Percentiles rank a stretch among this genome's conserved stretches.
phyloP scores from a whole-genome alignment of 2,329 filamentous ascomycete genomes.

The Microdochium paspali region DNA sequence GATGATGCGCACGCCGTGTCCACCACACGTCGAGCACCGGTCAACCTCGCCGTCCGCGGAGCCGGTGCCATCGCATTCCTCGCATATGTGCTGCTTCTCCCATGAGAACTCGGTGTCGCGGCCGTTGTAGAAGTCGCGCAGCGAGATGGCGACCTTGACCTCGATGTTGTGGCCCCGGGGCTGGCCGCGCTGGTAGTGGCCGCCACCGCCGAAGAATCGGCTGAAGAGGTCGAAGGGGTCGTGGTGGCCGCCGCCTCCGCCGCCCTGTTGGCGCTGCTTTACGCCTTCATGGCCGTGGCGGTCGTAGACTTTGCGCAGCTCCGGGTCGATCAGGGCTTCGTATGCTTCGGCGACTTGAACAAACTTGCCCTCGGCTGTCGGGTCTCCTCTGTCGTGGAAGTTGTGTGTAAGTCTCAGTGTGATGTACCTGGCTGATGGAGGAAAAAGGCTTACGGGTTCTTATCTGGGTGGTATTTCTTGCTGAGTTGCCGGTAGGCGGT shows the following conservation, averaged over 20 bases:
- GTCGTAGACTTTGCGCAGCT: conserved; percentile 85
- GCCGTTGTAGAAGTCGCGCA: conserved; percentile 90
- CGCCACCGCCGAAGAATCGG: conserved; percentile 88
- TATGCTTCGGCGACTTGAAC: conserved; percentile 93
- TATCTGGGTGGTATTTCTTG: conserved; percentile 96
- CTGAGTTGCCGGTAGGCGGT: conserved; percentile 83
- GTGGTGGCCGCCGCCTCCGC: conserved; percentile 47
- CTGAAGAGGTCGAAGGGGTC: conserved; percentile 96
- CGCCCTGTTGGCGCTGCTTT: conserved; percentile 68
- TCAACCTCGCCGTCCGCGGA: conserved; percentile 76
- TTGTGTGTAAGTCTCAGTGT: not conserved
- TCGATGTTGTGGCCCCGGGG: conserved; percentile 84
- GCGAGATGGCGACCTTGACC: conserved; percentile 66
- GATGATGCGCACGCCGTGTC: conserved; percentile 75
- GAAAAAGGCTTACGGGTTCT: conserved; percentile 68
- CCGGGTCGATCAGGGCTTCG: conserved; percentile 73
- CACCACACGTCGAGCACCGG: conserved; percentile 66
- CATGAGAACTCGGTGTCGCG: conserved; percentile 77
- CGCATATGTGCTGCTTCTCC: conserved; percentile 93
- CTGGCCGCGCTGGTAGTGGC: conserved; percentile 68
- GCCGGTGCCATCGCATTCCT: conserved; percentile 79
- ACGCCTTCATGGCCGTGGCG: conserved; percentile 88
- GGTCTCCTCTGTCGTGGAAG: conserved; percentile 51
- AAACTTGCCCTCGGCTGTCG: conserved; percentile 79
- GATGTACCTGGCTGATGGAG: not conserved